phyloP scores from a whole-genome alignment of 768 basidiomycete species.

The Amanita rubescens region DNA sequence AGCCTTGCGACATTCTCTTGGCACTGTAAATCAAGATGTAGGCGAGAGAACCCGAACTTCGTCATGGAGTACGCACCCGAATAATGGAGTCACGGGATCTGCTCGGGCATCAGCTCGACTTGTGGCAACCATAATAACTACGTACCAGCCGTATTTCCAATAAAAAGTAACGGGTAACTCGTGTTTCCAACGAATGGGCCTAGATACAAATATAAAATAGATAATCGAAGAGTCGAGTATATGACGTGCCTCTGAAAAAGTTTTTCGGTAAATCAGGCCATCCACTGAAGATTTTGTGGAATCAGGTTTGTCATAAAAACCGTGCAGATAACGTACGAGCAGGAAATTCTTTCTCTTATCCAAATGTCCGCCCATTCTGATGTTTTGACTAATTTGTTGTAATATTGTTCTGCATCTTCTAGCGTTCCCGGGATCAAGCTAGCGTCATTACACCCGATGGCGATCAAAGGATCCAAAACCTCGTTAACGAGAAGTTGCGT shows the following conservation, averaged over 20 bases:
- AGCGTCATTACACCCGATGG: slow-evolving; percentile 17
- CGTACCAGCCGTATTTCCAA: slow-evolving; percentile 18
- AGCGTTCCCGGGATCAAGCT: slow-evolving; percentile 12
- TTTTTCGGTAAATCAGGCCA: slow-evolving; percentile 20
- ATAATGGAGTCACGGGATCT: slow-evolving; percentile 6
- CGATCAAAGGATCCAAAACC: slow-evolving; percentile 8
- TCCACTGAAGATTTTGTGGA: slow-evolving; percentile 12
- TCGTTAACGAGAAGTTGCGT: slow-evolving; percentile 9
- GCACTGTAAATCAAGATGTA: slow-evolving; percentile 3
- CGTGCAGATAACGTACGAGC: slow-evolving; percentile 12
- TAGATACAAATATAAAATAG: slow-evolving; percentile 1
- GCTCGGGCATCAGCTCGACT: slow-evolving; percentile 4
- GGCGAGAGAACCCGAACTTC: neutral
- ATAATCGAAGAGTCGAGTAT: slow-evolving; percentile 1
- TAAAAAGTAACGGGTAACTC: slow-evolving; percentile 23
- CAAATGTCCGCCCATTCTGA: slow-evolving; percentile 17
- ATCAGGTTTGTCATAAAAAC: neutral
- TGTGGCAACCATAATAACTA: neutral
- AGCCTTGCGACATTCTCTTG: slow-evolving; percentile 11
- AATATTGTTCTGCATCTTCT: slow-evolving; percentile 10
- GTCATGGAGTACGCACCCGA: neutral
- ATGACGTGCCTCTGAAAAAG: slow-evolving; percentile 8
- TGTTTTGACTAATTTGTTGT: slow-evolving; percentile 6
- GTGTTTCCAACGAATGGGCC: slow-evolving; percentile 24
- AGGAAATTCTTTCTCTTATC: slow-evolving; percentile 11